Evolutionary conservation across 805 yeast genomes (phyloP), one percentile per base, ranked within the genome.

Genomic region (Candida jianshihensis): DNA sequence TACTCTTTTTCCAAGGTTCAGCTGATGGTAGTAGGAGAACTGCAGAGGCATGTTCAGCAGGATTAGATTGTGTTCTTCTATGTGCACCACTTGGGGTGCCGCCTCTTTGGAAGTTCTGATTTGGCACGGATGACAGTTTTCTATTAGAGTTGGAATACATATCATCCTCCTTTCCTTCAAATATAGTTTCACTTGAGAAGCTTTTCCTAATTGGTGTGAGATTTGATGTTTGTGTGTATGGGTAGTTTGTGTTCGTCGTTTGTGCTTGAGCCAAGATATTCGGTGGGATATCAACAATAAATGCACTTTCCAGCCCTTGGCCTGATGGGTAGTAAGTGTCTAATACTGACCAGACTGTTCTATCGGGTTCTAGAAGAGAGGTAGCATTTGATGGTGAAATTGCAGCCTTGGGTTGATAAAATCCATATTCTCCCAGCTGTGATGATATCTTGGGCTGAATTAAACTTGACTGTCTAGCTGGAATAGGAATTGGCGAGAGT

Each of bases 251-350:
- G 26, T 41, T 27, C 12, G 27, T 25, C 41, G 34, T 30, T n/a
- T n/a, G n/a, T 28, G 18, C 15, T 25, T 37, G 31, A 12, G 40
- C 36, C 10, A 39, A 36, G 9, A 38, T 14, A 9, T 37, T 39
- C 6, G 38, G 34, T 2, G 73, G 69, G 0, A 64, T 56, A n/a
- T 72, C 83, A 12, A 82, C 66, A 2, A 81, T 54, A 21, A 83
- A 64, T 0, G 90, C 81, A 34, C 81, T 86, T 14, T 62, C 59
- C 68, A 80, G 71, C 3, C 55, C 44, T 88, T 81, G 83, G 0
- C 87, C 86, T n/a, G 62, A 53, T 0, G 88, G 85, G 50, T 61
- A 83, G 47, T 68, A 71, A 16, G 61, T 60, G 40, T 82, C 88
- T 8, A 84, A 45, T 0, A 81, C 46, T 9, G 60, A 56, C 73